Base-by-base conservation (phyloP, 2,329 filamentous ascomycete species). In the Pseudogymnoascus sp. region DNA sequence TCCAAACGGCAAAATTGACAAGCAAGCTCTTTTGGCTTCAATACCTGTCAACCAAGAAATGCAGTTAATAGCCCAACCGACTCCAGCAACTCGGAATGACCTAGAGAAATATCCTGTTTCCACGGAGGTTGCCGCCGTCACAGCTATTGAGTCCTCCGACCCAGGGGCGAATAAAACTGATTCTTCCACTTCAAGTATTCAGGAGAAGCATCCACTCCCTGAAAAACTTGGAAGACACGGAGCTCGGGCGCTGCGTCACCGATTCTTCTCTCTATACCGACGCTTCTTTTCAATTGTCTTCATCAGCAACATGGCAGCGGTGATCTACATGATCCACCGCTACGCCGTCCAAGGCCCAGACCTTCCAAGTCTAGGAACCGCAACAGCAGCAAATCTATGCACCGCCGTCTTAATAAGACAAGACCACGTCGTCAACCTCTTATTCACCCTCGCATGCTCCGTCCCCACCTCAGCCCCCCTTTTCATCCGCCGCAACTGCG, bases 1-100 rank as follows among this genome's bases (percentile, higher is more conserved):
- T 0, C 67, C 76, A 2, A 85, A 85, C 65, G 83, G 83, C 51
- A 85, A 85, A 72, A 78, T 83, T 48, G 79, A 85, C 72, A 84
- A 83, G 75, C 74, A 73, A 21, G 72, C 74, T 4, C 77, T 85
- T 5, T 60, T 65, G 13, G 41, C 64, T 48, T 67, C 64, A 34
- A 62, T 65, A 1, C 39, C 34, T 8, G 51, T 10, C 45, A 28
- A 51, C 23, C 45, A 51, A 28, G 14, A 28, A 28, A 51, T 28
- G 23, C 45, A 51, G 7, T 28, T 28, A 51, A 28, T 51, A 14
- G 6, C 23, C 23, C 11, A 28, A n/a, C 45, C 23, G 11, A 51
- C 45, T 28, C 45, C 45, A 51, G 45, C 23, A 14, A 51, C 8
- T 16, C 6, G n/a, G 45, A 16, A 28, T 10, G 45, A 51, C 25